Evolutionary conservation across 2,329 filamentous ascomycete species (phyloP).

Genomic region (Elsinoe fawcettii): DNA sequence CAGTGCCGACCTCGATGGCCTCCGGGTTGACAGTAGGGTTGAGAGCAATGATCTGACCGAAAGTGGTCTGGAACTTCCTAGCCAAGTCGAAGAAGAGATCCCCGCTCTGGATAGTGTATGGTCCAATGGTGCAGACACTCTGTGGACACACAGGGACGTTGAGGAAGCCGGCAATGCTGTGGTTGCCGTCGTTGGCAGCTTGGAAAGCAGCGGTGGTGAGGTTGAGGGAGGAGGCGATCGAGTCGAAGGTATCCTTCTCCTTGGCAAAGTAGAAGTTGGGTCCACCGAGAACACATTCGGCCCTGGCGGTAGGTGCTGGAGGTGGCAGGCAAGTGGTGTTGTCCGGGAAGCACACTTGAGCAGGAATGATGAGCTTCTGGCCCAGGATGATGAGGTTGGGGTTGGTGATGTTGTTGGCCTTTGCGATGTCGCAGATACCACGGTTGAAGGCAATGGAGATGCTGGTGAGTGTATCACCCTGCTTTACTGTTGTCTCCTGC

Average conservation of each 20-base stretch:
- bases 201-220: conserved; percentile 22
- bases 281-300: conserved; percentile 23
- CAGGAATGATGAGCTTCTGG: conserved; percentile 24
- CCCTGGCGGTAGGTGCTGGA: conserved; percentile 15
- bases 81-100: conserved; percentile 24
- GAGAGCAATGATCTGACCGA: conserved; percentile 23
- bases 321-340: conserved; percentile 22
- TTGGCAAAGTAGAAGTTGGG: conserved; percentile 21
- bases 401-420: conserved; percentile 27
- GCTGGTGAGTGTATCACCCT: conserved; percentile 21
- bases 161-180: conserved; percentile 21
- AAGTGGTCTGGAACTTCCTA: conserved; percentile 17
- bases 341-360: conserved; percentile 24
- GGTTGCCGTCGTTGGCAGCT: conserved; percentile 22
- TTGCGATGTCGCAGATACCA: conserved; percentile 25
- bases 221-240: conserved; percentile 23
- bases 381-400: conserved; percentile 29
- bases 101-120: conserved; percentile 22
- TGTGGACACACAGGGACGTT: conserved; percentile 24
- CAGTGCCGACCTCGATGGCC: conserved; percentile 17
- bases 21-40: conserved; percentile 21
- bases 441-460: conserved; percentile 21
- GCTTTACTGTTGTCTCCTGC: conserved; percentile 17
- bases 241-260: conserved; percentile 21
- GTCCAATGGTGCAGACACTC: conserved; percentile 20